Evolutionary conservation across 225 moss, liverwort and hornwort genomes (phyloP), one percentile per base, ranked within the genome.

Genomic region (Antitrichia curtipendula): DNA sequence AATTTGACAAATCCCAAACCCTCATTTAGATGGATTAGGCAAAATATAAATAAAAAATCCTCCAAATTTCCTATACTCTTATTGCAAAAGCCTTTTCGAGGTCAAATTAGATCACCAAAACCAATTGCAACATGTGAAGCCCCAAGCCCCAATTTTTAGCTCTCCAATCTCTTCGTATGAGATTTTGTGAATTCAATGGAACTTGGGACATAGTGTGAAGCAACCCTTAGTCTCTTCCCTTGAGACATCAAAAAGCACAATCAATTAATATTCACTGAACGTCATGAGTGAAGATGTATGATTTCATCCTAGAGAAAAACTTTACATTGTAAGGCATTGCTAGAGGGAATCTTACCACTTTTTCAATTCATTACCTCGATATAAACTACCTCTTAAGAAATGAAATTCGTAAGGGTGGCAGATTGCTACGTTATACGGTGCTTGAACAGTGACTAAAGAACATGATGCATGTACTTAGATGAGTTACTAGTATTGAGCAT

Each of bases 41-140:
- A 50, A 49, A 32, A 32, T 74, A 1, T 12, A 20, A 2, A 7
- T 3, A 31, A 74, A 31, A 29, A 11, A n/a, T n/a, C 0, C 2
- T 31, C 7, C 17, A 45, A 64, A 64, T 10, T 64, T 74, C 31
- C 13, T 20, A 12, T 4, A 12, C 0, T 20, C 7, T 13, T 50
- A 1, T 32, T 0, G 0, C 5, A 21, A 74, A 1, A 4, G 3
- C 12, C 4, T 11, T 47, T 18, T 18, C 0, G 0, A 47, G 6
- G 18, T 47, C 0, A 0, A 2, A 5, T 52, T 36, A 8, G 8
- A 7, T 75, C 1, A 0, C 22, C 28, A 34, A 34, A 74, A 49
- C 25, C 12, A 74, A 52, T 3, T 21, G 14, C 1, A 3, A 20
- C 7, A 13, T 8, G 5, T 36, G 1, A 53, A 34, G 22, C 9